A percentile compares a stretch with the other conserved stretches of the same genome.
phyloP scores from a whole-genome alignment of 345 rosid species.

The Fremontodendron californicum region DNA sequence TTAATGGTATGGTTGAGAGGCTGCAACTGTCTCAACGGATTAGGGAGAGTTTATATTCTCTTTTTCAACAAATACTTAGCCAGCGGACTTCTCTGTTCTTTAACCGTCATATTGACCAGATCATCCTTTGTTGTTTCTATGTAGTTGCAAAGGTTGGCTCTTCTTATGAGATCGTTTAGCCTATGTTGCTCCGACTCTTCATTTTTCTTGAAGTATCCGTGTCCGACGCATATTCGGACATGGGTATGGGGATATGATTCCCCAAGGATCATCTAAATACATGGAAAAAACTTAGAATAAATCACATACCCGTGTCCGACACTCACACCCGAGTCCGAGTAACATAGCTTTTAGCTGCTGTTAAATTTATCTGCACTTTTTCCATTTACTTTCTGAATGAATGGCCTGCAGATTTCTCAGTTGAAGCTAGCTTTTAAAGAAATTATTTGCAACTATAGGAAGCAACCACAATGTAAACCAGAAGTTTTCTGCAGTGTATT shows the following conservation, averaged over 20 bases:
- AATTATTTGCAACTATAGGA: conserved; percentile 74
- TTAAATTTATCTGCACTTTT: conserved; percentile 9
- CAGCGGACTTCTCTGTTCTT: conserved; percentile 65
- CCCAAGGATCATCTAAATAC: too few relatives aligned
- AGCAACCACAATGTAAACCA: conserved; percentile 93
- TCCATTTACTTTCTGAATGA: conserved; percentile 24
- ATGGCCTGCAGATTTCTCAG: conserved; percentile 73
- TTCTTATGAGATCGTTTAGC: conserved; percentile 1
- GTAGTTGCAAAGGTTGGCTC: conserved; percentile 71
- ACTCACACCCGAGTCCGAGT: too few relatives aligned
- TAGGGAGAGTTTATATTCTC: conserved; percentile 64
- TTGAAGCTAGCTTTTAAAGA: conserved; percentile 73
- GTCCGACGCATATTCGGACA: too few relatives aligned
- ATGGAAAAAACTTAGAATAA: too few relatives aligned
- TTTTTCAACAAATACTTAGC: conserved; percentile 67
- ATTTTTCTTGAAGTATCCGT: too few relatives aligned
- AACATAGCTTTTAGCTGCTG: conserved; percentile 5
- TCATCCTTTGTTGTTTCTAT: conserved; percentile 83
- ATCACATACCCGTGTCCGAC: too few relatives aligned
- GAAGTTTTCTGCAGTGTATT: conserved; percentile 81
- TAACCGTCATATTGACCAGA: conserved; percentile 80
- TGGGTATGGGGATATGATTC: too few relatives aligned
- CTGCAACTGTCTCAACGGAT: conserved; percentile 66
- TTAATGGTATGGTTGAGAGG: conserved; percentile 80
- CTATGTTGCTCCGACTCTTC: too few relatives aligned